These are phyloP conservation scores for Myxozyma vanderwaltii DNA, from an alignment of 805 yeast species.

Conservation along the genomic window DNA sequence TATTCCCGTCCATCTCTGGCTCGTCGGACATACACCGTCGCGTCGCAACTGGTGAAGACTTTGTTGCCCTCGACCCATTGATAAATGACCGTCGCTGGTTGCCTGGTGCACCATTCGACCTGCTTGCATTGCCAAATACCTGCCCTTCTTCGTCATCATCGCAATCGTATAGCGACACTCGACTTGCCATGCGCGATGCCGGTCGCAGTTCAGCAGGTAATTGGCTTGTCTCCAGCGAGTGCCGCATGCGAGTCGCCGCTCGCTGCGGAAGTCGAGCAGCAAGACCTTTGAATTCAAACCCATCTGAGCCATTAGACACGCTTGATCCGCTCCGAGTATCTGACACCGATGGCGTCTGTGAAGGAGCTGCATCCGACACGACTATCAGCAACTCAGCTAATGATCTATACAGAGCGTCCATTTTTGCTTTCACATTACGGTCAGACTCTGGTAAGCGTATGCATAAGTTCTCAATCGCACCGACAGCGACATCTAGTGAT, in stretches of 20 bases:
- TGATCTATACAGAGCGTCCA: slow-evolving; percentile 22
- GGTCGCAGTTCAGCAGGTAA: slow-evolving; percentile 21
- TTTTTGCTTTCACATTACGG: slow-evolving; percentile 5
- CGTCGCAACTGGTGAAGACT: neutral
- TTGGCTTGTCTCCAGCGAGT: slow-evolving; percentile 24
- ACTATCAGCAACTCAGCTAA: slow-evolving; percentile 17
- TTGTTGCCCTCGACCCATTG: neutral
- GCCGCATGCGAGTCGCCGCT: slow-evolving; percentile 29
- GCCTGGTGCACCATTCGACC: neutral
- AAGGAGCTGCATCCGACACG: neutral
- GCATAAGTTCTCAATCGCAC: neutral
- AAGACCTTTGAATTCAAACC: neutral
- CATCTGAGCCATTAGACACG: neutral
- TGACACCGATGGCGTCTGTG: neutral
- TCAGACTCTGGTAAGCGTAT: neutral
- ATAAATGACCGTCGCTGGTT: neutral
- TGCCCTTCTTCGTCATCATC: neutral
- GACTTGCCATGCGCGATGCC: slow-evolving; percentile 26
- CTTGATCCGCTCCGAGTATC: neutral
- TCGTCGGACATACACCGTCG: slow-evolving; percentile 4
- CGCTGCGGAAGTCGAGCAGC: slow-evolving; percentile 23
- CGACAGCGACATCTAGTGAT: neutral
- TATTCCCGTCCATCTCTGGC: neutral
- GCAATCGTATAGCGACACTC: neutral
- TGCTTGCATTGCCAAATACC: neutral